Evolutionary conservation across 2,329 filamentous ascomycete genomes (phyloP), one percentile per base, ranked within the genome.

Genomic region (Trichoderma semiorbis): DNA sequence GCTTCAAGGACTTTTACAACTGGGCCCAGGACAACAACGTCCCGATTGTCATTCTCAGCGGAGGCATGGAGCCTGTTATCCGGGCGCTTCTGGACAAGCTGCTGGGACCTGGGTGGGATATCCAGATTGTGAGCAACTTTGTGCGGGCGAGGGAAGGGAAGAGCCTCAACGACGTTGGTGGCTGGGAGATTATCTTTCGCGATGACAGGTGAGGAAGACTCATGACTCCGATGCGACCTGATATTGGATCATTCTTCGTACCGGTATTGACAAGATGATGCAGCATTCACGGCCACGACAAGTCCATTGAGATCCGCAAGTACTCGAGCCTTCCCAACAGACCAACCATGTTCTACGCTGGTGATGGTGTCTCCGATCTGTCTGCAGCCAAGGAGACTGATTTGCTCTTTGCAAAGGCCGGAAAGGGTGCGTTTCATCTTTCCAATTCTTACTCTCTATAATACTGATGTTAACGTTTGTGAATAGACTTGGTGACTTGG

Each of bases 261-360:
- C 43, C 12, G n/a, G 14, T 21, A 43, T 12, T 50, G 74, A 62
- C 12, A 24, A 8, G 10, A 2, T 21, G 30, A 21, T 7, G 30
- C 58, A 93, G 92, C 79, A 87, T 91, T 72, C 97, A 97, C 78
- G 96, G 96, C n/a, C 96, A 99, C 80, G 95, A 99, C 86, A 99
- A 99, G 88, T 95, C 92, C 30, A 85, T 95, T 69, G 93, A 96
- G 80, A 94, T 99, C 78, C 90, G 93, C 75, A 94, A 94, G 66
- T 98, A 98, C 83, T 91, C 92, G 3, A 86, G 89, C 30, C 85
- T 97, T 57, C 90, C 93, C 0, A 83, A 92, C 78, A 88, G 94
- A 55, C 96, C 96, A 2, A 91, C 90, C 50, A 89, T 98, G 83
- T 94, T 98, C 81, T 99, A 99, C 78, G 95, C 96, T 36, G 96